Evolutionary conservation across 441 rosid genomes (phyloP).

Genomic region (Erodium moschatum): DNA sequence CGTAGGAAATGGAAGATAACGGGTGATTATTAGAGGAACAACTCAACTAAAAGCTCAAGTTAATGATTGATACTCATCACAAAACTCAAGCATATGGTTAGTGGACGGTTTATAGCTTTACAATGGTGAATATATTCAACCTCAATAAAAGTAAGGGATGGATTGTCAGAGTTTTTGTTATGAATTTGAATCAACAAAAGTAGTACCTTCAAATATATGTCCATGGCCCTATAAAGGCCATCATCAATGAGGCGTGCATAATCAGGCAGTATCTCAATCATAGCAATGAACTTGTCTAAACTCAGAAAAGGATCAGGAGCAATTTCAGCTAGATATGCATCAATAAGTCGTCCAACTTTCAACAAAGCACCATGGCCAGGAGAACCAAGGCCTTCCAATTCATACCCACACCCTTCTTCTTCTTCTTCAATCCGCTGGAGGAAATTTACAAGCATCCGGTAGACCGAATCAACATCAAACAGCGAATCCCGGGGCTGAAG

Average conservation of each 20-base stretch:
- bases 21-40: too few relatives aligned
- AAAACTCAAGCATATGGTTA: too few relatives aligned
- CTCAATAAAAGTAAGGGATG: too few relatives aligned
- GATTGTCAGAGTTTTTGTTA: too few relatives aligned
- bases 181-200: not conserved
- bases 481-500: constrained; percentile 49
- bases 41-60: too few relatives aligned
- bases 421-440: constrained; percentile 47
- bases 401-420: constrained; percentile 49
- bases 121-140: too few relatives aligned
- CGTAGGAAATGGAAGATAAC: too few relatives aligned
- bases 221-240: constrained; percentile 72
- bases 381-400: constrained; percentile 50
- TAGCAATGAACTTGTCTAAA: constrained; percentile 54
- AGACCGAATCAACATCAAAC: constrained; percentile 68
- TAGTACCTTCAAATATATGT: constrained; percentile 70
- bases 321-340: constrained; percentile 75
- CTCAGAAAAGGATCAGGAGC: constrained; percentile 74
- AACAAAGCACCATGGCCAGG: constrained; percentile 51
- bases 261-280: constrained; percentile 64
- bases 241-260: constrained; percentile 71
- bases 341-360: constrained; percentile 69
- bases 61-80: too few relatives aligned
- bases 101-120: too few relatives aligned
- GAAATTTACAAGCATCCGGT: constrained; percentile 53